Percentiles rank a stretch among this genome's conserved stretches.
These are phyloP conservation scores for Mallotus japonicus DNA, from an alignment of 441 rosid genomes.

Conservation along the genomic window DNA sequence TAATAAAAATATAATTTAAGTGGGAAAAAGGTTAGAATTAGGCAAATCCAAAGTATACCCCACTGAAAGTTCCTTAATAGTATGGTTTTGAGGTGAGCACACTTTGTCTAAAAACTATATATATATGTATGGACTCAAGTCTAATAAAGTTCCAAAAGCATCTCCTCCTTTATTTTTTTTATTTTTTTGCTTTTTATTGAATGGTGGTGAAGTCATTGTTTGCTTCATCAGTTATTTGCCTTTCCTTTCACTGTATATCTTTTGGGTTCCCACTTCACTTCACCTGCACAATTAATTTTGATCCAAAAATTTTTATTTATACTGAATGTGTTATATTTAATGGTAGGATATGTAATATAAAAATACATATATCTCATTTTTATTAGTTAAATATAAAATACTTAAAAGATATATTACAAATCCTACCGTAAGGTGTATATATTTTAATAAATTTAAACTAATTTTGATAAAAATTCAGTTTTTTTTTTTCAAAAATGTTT, in stretches of 20 bases:
- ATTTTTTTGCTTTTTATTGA: neutral
- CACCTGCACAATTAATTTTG: neutral
- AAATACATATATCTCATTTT: no score
- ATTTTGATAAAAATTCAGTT: no score
- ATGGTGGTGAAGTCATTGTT: conserved; percentile 27
- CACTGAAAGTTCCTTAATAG: conserved; percentile 32
- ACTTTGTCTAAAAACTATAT: conserved; percentile 11
- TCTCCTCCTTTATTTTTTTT: conserved; percentile 17
- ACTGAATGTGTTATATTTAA: no score
- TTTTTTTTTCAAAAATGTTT: no score
- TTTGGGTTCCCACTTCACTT: conserved; percentile 21
- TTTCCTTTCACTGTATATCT: neutral
- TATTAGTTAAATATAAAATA: no score
- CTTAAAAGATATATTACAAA: no score
- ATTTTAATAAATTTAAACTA: no score
- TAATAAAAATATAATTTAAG: neutral
- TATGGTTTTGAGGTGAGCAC: conserved; percentile 20
- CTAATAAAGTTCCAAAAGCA: conserved; percentile 30
- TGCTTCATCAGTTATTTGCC: conserved; percentile 6
- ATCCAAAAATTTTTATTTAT: no score
- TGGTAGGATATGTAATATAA: no score
- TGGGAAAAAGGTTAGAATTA: conserved; percentile 13
- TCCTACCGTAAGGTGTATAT: no score
- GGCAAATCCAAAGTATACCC: conserved; percentile 21
- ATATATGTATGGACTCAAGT: no score